Conservation (phyloP, 179 eudicot species). For the Silene vulgaris region DNA sequence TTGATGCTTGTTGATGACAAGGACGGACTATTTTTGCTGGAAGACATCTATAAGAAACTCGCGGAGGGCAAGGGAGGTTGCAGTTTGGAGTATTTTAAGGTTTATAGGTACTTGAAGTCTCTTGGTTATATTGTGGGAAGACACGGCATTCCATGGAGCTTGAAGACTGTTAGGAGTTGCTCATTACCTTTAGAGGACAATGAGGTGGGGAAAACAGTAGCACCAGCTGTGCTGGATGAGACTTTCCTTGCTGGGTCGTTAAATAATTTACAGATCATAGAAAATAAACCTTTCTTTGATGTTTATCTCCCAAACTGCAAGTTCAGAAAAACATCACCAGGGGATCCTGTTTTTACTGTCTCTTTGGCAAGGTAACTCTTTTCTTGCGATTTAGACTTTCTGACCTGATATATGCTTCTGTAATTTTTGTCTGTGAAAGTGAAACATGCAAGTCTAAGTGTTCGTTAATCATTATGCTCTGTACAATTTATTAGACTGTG, state of each 20-base stretch:
- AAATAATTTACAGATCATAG: slow-evolving; percentile 40
- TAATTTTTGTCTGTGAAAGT: neutral
- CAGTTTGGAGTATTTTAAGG: slow-evolving; percentile 72
- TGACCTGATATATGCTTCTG: neutral
- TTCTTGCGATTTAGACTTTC: neutral
- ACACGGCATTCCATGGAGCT: slow-evolving; percentile 58
- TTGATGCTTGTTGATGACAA: slow-evolving; percentile 44
- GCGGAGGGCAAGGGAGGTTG: slow-evolving; percentile 52
- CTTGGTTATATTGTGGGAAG: slow-evolving; percentile 79
- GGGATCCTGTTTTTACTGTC: slow-evolving; percentile 58
- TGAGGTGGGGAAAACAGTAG: slow-evolving; percentile 9
- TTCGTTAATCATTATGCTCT: neutral
- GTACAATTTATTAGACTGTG: neutral
- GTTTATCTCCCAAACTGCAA: slow-evolving; percentile 72
- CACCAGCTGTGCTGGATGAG: slow-evolving; percentile 15
- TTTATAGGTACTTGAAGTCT: slow-evolving; percentile 67
- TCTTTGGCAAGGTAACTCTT: slow-evolving; percentile 51
- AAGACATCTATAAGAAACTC: slow-evolving; percentile 51
- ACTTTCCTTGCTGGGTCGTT: slow-evolving; percentile 36
- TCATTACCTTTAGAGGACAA: slow-evolving; percentile 23
- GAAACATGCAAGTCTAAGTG: neutral
- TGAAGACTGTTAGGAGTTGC: slow-evolving; percentile 37
- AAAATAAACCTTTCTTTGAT: slow-evolving; percentile 49
- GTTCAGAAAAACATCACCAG: slow-evolving; percentile 80
- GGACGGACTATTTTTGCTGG: slow-evolving; percentile 35